Evolutionary conservation across 2,329 filamentous ascomycete species (phyloP).

Genomic region (Ophiostoma populinum): DNA sequence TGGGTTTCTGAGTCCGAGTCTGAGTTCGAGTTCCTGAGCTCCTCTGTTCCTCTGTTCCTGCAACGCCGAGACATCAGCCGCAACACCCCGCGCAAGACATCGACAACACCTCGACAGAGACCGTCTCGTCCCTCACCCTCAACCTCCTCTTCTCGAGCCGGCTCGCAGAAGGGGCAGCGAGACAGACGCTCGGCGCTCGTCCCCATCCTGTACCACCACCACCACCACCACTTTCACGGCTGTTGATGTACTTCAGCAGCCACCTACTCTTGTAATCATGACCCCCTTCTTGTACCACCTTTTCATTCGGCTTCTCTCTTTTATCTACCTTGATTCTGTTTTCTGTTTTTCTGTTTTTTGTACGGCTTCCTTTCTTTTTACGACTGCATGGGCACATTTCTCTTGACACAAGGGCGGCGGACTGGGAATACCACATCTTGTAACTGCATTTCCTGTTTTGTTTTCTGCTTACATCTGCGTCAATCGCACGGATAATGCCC

Average conservation of each 20-base stretch:
- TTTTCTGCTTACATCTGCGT: neutral
- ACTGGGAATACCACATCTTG: conserved; percentile 2
- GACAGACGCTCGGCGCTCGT: neutral
- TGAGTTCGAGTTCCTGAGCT: too few species aligned
- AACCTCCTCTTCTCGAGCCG: conserved; percentile 3
- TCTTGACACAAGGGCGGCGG: neutral
- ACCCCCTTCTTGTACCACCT: conserved; percentile 1
- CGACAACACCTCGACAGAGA: conserved; percentile 6
- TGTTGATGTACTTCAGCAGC: conserved; percentile 10
- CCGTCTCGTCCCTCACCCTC: conserved; percentile 6
- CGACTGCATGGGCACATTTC: conserved; percentile 1
- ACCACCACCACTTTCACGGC: conserved; percentile 7
- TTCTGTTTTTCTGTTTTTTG: neutral
- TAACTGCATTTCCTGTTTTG: neutral
- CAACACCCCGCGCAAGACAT: neutral
- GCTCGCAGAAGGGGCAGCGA: conserved; percentile 1
- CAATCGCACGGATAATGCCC: too few species aligned
- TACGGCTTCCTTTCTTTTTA: conserved; percentile 1
- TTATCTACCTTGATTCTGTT: neutral
- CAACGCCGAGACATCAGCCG: too few species aligned
- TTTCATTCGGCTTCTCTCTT: neutral
- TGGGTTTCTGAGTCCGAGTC: too few species aligned
- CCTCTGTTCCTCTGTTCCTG: neutral
- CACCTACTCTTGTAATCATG: conserved; percentile 13
- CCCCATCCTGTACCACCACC: neutral